Evolutionary conservation across 352 stramenopile genomes (phyloP).

Genomic region (Pythium aphanidermatum): DNA sequence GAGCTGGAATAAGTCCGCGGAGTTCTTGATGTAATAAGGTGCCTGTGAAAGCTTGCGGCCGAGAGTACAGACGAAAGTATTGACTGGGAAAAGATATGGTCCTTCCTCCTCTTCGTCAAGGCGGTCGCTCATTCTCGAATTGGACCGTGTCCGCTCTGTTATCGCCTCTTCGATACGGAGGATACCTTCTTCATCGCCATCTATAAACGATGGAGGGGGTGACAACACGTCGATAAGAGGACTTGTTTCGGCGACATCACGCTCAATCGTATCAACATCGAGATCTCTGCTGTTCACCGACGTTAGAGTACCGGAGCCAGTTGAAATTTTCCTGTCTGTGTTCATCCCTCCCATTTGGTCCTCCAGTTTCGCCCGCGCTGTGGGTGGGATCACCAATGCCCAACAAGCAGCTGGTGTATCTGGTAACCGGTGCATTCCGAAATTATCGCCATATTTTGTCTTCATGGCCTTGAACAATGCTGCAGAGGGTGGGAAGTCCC

Average conservation of each 20-base stretch:
- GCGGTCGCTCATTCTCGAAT: slow-evolving; percentile 20
- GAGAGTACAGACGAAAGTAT: slow-evolving; percentile 82
- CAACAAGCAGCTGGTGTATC: slow-evolving; percentile 70
- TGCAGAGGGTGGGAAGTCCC: slow-evolving; percentile 78
- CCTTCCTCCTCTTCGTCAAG: slow-evolving; percentile 29
- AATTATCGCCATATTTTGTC: slow-evolving; percentile 74
- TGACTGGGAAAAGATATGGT: slow-evolving; percentile 69
- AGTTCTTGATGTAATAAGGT: slow-evolving; percentile 86
- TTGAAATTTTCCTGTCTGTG: slow-evolving; percentile 12
- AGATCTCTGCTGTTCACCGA: slow-evolving; percentile 2
- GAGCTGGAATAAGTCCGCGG: slow-evolving; percentile 75
- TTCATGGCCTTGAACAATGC: slow-evolving; percentile 83
- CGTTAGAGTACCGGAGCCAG: slow-evolving; percentile 6
- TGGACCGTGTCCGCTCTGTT: slow-evolving; percentile 6
- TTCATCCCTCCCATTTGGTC: slow-evolving; percentile 15
- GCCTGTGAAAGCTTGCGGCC: slow-evolving; percentile 77
- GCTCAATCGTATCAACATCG: too few species aligned
- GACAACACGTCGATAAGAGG: not conserved
- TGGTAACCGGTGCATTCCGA: slow-evolving; percentile 62
- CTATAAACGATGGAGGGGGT: slow-evolving; percentile 1
- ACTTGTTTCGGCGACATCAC: too few species aligned
- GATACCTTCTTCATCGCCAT: slow-evolving; percentile 20
- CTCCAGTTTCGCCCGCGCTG: slow-evolving; percentile 52
- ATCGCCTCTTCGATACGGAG: slow-evolving; percentile 12
- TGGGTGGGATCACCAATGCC: slow-evolving; percentile 68